These are phyloP conservation scores for Penicillium atrosanguineum DNA, from an alignment of 495 filamentous ascomycete genomes.

Conservation along the genomic window DNA sequence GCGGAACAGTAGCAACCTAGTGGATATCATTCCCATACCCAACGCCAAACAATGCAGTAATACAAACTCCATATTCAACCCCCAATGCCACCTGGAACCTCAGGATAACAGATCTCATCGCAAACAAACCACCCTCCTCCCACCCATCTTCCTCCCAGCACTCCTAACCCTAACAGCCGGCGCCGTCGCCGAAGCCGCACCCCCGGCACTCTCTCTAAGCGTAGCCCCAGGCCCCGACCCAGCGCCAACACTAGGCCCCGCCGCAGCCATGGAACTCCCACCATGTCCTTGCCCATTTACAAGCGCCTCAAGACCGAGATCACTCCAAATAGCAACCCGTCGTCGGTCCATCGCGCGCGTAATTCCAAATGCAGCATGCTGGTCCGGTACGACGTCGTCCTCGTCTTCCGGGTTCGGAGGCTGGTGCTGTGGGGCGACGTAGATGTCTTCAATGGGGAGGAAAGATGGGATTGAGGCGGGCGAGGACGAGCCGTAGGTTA, in stretches of 20 bases:
- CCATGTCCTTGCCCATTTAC: conserved; percentile 46
- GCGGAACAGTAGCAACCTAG: not conserved
- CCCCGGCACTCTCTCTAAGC: conserved; percentile 23
- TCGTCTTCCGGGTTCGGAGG: conserved; percentile 96
- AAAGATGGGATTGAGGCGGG: conserved; percentile 42
- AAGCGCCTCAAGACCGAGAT: conserved; percentile 73
- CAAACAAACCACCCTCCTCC: conserved; percentile 35
- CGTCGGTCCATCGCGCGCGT: conserved; percentile 66
- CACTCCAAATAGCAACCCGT: conserved; percentile 78
- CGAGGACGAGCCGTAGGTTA: conserved; percentile 38
- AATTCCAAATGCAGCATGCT: conserved; percentile 97
- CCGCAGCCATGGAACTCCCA: conserved; percentile 9
- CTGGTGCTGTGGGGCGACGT: conserved; percentile 84
- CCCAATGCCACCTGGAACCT: not conserved
- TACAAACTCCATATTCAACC: not conserved
- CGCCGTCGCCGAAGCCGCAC: conserved; percentile 19
- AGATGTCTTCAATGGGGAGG: conserved; percentile 66
- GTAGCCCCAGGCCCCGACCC: conserved; percentile 56
- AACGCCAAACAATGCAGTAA: conserved; percentile 6
- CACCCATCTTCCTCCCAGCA: conserved; percentile 39
- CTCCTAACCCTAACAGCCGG: conserved; percentile 20
- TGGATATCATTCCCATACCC: conserved; percentile 11
- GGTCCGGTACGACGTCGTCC: conserved; percentile 95
- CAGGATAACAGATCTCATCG: conserved; percentile 22
- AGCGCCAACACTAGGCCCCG: conserved; percentile 11